Base-by-base conservation (phyloP, 305 asterid genomes). In the Fraxinus xanthoxyloides region DNA sequence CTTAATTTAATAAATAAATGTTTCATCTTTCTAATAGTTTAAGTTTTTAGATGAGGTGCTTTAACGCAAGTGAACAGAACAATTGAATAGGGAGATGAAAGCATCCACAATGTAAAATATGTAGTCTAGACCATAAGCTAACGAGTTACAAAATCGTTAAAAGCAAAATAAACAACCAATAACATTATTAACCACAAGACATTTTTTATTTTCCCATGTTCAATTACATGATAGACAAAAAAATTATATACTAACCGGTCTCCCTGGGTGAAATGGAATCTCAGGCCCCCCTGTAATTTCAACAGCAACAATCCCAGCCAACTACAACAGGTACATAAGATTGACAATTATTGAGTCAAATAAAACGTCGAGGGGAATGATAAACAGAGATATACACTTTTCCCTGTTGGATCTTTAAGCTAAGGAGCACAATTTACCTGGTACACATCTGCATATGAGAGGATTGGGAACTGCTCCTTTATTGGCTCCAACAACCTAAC, bases 221-320 rank as follows among this genome's bases (percentile, higher is more conserved):
- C 72, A 24, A 63, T 23, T 63, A 67, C 7, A 78, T 3, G 59
- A 48, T 1, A 34, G 31, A 51, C 51, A 17, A 24, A 7, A 69
- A 72, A 84, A 43, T 28, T 8, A 40, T 26, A 81, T 48, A 85
- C 92, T 65, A 59, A 93, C 97, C 89, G 81, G 89, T 83, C 97
- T 87, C 73, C 97, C 95, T 2, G 97, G 95, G 79, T 93, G 97
- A 78, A 92, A 93, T 46, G 97, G 95, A 82, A 93, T 89, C 61
- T 93, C 92, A 13, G 97, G 97, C 17, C 97, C 97, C 77, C 97
- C 97, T 21, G 97, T 90, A 13, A 93, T 87, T 89, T 93, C 96
- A 78, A 93, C 95, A 40, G 97, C 91, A 59, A 93, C 95, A 72
- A 92, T 81, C 30, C 97, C 97, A 56, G 97, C 97, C 54, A 93